phyloP scores from a whole-genome alignment of 2,329 filamentous ascomycete species.

The Trichoderma oligosporum region DNA sequence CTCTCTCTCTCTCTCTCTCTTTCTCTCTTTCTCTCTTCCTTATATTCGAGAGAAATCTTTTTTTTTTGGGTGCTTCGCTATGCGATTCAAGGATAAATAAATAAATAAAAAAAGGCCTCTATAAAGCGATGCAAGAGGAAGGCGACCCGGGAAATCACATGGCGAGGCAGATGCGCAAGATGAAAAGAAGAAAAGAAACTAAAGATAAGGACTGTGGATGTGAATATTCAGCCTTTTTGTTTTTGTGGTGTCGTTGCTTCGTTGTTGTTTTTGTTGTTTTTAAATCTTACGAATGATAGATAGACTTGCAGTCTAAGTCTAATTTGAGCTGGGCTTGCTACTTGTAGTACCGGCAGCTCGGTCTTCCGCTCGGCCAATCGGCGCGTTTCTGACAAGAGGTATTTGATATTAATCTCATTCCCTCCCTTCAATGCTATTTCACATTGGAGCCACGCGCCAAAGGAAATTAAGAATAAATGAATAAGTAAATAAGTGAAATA shows the following conservation, averaged over 20 bases:
- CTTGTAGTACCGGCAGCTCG: background rate
- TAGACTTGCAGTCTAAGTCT: slow-evolving; percentile 1
- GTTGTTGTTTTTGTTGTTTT: background rate
- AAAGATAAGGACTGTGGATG: background rate
- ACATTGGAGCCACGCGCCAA: no score
- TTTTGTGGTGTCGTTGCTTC: background rate
- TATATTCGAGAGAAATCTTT: no score
- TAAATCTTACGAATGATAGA: slow-evolving; percentile 7
- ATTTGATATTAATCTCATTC: no score
- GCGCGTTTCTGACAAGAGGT: no score
- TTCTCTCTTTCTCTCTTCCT: no score
- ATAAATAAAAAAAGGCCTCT: background rate
- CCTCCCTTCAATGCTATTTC: no score
- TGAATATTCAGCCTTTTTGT: background rate
- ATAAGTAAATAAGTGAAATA: no score
- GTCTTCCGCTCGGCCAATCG: slow-evolving; percentile 5
- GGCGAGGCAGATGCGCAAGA: background rate
- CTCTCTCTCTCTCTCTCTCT: background rate
- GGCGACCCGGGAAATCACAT: background rate
- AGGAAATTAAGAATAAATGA: no score
- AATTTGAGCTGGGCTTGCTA: no score
- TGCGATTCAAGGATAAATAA: no score
- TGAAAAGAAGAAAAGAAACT: background rate
- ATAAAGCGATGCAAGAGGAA: background rate
- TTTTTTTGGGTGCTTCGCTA: no score